Conservation (phyloP, 2,329 filamentous ascomycete genomes). For the Xylariaceae sp. region DNA sequence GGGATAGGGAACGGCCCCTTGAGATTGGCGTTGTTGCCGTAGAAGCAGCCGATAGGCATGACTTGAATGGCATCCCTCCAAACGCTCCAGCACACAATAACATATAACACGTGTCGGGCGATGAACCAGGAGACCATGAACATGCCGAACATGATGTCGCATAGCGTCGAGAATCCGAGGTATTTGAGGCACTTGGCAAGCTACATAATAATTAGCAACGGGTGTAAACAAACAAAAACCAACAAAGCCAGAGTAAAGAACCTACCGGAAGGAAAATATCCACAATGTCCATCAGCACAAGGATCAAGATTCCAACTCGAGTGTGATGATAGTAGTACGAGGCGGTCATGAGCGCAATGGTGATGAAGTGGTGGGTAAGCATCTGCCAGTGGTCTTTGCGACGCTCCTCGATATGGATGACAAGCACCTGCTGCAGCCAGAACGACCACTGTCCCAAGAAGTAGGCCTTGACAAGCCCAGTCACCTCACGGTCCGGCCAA, state of each 20-base stretch:
- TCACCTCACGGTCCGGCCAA: conserved; percentile 75
- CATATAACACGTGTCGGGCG: conserved; percentile 75
- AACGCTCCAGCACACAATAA: conserved; percentile 76
- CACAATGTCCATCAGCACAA: conserved; percentile 90
- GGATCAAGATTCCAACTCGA: conserved; percentile 79
- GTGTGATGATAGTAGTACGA: conserved; percentile 86
- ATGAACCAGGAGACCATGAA: conserved; percentile 85
- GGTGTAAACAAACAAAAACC: not conserved
- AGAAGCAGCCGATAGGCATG: conserved; percentile 68
- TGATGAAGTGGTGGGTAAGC: conserved; percentile 92
- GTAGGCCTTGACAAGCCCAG: conserved; percentile 76
- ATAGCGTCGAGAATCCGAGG: conserved; percentile 65
- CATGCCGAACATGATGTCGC: conserved; percentile 76
- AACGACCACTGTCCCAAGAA: conserved; percentile 86
- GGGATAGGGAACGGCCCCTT: conserved; percentile 50
- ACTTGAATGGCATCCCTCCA: conserved; percentile 58
- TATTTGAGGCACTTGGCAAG: conserved; percentile 93
- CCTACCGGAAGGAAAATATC: conserved; percentile 82
- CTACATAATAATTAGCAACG: conserved; percentile 39
- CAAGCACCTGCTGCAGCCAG: conserved; percentile 89
- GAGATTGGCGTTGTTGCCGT: conserved; percentile 50
- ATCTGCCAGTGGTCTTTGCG: conserved; percentile 96
- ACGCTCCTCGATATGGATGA: conserved; percentile 90
- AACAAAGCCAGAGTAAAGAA: conserved; percentile 2
- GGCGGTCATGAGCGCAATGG: conserved; percentile 69